These are phyloP conservation scores for Chondrostereum purpureum DNA, from an alignment of 1,284 basidiomycete species.

Conservation along the genomic window DNA sequence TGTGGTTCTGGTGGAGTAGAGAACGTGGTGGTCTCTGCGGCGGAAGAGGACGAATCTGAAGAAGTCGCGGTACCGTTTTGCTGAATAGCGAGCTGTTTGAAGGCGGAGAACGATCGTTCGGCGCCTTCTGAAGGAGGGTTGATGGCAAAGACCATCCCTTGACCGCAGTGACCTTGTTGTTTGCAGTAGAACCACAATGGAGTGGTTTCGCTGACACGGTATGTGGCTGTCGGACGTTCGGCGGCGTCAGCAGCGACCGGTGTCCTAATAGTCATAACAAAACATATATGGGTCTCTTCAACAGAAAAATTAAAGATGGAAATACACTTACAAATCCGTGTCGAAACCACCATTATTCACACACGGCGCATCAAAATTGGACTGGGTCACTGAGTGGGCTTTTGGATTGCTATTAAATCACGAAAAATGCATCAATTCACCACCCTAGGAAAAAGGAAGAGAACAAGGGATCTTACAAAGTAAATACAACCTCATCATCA, in stretches of 20 bases:
- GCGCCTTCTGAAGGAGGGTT: slow-evolving; percentile 36
- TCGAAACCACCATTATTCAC: slow-evolving; percentile 38
- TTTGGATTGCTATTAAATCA: slow-evolving; percentile 22
- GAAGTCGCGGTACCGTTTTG: slow-evolving; percentile 25
- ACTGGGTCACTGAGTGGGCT: slow-evolving; percentile 50
- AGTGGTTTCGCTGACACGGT: slow-evolving; percentile 22
- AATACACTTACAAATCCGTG: slow-evolving; percentile 39
- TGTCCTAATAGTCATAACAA: not conserved
- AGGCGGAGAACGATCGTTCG: slow-evolving; percentile 38
- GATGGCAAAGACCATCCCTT: slow-evolving; percentile 50
- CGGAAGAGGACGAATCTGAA: slow-evolving; percentile 12
- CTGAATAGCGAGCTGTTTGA: slow-evolving; percentile 32
- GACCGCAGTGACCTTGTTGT: slow-evolving; percentile 22
- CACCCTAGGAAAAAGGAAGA: not conserved
- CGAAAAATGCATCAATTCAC: not conserved
- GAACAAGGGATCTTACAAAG: slow-evolving; percentile 9
- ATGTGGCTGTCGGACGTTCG: slow-evolving; percentile 13
- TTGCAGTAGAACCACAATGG: slow-evolving; percentile 40
- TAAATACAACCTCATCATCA: slow-evolving; percentile 13
- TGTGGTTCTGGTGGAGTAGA: slow-evolving; percentile 28
- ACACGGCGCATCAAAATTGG: slow-evolving; percentile 30
- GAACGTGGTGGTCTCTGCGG: slow-evolving; percentile 16
- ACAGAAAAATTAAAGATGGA: too few species aligned
- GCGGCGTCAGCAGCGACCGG: slow-evolving; percentile 1
- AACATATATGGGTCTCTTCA: not conserved